Conservation (phyloP, 306 rosid genomes). For the Quercus aquifolioides region DNA sequence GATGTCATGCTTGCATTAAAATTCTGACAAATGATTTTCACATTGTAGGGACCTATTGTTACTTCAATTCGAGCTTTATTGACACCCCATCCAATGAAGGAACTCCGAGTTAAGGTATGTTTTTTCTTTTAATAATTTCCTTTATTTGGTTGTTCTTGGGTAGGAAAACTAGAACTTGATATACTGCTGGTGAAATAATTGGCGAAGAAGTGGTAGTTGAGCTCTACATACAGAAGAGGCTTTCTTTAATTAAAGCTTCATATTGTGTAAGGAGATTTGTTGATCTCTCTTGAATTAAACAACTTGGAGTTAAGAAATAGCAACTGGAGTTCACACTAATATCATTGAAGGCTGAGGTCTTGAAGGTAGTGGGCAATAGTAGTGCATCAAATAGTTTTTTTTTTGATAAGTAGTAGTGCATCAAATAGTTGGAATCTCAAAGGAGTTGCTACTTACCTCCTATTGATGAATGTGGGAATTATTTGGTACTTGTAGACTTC, state of each 20-base stretch:
- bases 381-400: neutral
- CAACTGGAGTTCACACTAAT: neutral
- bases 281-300: neutral
- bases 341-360: neutral
- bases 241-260: neutral
- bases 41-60: conserved; percentile 80
- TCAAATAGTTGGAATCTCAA: neutral
- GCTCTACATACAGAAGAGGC: neutral
- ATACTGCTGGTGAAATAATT: neutral
- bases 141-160: neutral
- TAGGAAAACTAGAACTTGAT: neutral
- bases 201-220: neutral
- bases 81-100: conserved; percentile 98
- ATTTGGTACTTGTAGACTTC: neutral
- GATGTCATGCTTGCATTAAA: neutral
- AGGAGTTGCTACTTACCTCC: neutral
- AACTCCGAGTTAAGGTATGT: conserved; percentile 88
- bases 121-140: conserved; percentile 1
- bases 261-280: neutral
- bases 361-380: neutral
- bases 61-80: conserved; percentile 84
- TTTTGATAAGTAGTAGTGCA: too few species aligned
- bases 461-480: neutral
- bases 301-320: neutral
- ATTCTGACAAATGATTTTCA: conserved; percentile 14